phyloP scores from a whole-genome alignment of 768 basidiomycete genomes.

The Naganishia kalamii region DNA sequence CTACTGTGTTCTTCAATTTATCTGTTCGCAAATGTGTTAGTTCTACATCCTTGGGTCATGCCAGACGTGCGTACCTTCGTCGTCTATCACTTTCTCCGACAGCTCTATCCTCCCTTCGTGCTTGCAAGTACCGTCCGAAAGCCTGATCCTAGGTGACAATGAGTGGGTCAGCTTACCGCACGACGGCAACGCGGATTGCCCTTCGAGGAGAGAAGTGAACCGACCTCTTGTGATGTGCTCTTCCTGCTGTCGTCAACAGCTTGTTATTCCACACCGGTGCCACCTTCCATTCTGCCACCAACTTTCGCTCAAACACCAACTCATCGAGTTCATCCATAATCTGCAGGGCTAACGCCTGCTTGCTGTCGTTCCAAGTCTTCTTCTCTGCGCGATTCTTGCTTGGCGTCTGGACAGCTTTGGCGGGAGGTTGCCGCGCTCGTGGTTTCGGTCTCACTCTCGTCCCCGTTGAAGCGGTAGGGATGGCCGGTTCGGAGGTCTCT shows the following conservation, averaged over 20 bases:
- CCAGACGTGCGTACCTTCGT: slow-evolving; percentile 55
- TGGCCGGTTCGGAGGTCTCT: slow-evolving; percentile 19
- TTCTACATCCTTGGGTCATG: neutral
- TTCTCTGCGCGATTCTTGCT: slow-evolving; percentile 19
- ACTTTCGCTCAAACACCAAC: slow-evolving; percentile 38
- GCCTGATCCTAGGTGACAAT: neutral
- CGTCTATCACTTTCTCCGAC: slow-evolving; percentile 74
- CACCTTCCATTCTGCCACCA: slow-evolving; percentile 32
- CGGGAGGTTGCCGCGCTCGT: neutral
- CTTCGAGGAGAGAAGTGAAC: slow-evolving; percentile 20
- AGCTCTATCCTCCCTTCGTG: slow-evolving; percentile 56
- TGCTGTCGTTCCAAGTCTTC: slow-evolving; percentile 30
- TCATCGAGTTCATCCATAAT: slow-evolving; percentile 40
- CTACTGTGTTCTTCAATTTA: slow-evolving; percentile 70
- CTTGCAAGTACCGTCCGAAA: slow-evolving; percentile 17
- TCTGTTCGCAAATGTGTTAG: slow-evolving; percentile 49
- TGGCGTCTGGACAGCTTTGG: slow-evolving; percentile 13
- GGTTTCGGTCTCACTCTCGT: neutral
- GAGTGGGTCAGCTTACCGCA: too few relatives aligned
- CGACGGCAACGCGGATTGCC: too few relatives aligned
- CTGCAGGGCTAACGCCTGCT: slow-evolving; percentile 29
- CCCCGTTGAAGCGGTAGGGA: neutral
- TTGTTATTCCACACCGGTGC: slow-evolving; percentile 45
- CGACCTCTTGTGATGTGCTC: slow-evolving; percentile 42
- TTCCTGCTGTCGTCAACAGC: slow-evolving; percentile 48